Evolutionary conservation across 306 rosid genomes (phyloP).

Genomic region (Gynostemma pentaphyllum): DNA sequence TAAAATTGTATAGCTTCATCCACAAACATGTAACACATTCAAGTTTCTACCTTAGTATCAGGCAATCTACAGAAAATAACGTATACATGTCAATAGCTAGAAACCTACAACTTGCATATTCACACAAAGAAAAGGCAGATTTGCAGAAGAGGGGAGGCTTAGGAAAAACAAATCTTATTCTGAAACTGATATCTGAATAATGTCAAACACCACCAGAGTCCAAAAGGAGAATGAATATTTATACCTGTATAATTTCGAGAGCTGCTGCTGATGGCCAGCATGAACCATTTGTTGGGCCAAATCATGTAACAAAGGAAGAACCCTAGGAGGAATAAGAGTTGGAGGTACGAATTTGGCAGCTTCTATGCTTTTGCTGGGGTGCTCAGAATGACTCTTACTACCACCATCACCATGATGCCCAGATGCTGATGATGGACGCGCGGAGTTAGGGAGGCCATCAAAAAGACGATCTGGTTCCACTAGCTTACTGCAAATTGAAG

Average conservation of each 20-base stretch:
- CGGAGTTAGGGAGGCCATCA: constrained; percentile 74
- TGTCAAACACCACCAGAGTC: not conserved
- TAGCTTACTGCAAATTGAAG: constrained; percentile 69
- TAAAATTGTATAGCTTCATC: not conserved
- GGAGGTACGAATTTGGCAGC: constrained; percentile 38
- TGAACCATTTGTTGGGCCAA: constrained; percentile 76
- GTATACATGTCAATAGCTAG: not conserved
- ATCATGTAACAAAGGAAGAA: constrained; percentile 80
- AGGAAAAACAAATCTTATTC: not conserved
- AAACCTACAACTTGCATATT: constrained; percentile 2
- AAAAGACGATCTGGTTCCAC: constrained; percentile 90
- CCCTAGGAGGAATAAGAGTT: constrained; percentile 81
- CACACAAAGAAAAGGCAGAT: not conserved
- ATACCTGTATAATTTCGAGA: constrained; percentile 64
- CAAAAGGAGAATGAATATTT: not conserved
- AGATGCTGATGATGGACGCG: constrained; percentile 53
- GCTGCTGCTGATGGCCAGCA: constrained; percentile 87
- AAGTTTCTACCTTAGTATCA: not conserved
- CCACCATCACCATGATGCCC: constrained; percentile 33
- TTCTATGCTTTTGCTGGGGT: constrained; percentile 31
- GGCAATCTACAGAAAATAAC: not conserved
- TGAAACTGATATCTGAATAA: not conserved
- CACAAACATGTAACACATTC: not conserved
- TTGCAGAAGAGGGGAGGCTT: not conserved
- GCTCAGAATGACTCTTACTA: constrained; percentile 32